Evolutionary conservation across 805 yeast genomes (phyloP).

Genomic region (Yamadazyma paraphyllophila): DNA sequence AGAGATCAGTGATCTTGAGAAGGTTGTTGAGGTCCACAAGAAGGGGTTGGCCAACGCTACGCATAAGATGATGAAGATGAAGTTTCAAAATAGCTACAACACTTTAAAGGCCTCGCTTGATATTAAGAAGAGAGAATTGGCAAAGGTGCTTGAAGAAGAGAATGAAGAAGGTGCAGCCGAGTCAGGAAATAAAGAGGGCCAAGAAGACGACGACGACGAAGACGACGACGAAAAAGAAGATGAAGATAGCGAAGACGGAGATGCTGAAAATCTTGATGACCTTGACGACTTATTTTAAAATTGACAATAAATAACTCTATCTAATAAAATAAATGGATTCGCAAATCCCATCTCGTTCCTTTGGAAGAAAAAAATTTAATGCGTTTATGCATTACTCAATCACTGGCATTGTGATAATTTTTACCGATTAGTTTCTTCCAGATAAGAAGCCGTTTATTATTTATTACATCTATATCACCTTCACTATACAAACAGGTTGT

Average conservation of each 20-base stretch:
- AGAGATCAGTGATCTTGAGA: slow-evolving; percentile 79
- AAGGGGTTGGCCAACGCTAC: slow-evolving; percentile 68
- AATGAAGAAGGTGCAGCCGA: slow-evolving; percentile 21
- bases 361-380: slow-evolving; percentile 9
- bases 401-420: no score
- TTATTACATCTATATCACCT: neutral
- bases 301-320: slow-evolving; percentile 1
- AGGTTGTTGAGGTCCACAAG: slow-evolving; percentile 71
- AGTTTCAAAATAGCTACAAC: slow-evolving; percentile 77
- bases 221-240: slow-evolving; percentile 29
- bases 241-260: slow-evolving; percentile 18
- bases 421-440: no score
- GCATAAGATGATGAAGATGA: slow-evolving; percentile 81
- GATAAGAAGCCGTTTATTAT: no score
- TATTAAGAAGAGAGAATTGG: slow-evolving; percentile 67
- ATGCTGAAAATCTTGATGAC: slow-evolving; percentile 27
- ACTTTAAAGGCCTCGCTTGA: slow-evolving; percentile 81
- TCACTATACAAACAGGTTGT: neutral
- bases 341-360: slow-evolving; percentile 10
- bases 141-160: slow-evolving; percentile 25
- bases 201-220: slow-evolving; percentile 23
- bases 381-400: neutral
- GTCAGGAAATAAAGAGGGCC: slow-evolving; percentile 26
- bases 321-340: neutral
- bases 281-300: slow-evolving; percentile 36